A percentile compares a stretch with the other conserved stretches of the same genome.
phyloP scores from a whole-genome alignment of 1,284 basidiomycete species.

The Ceratobasidium sp. region DNA sequence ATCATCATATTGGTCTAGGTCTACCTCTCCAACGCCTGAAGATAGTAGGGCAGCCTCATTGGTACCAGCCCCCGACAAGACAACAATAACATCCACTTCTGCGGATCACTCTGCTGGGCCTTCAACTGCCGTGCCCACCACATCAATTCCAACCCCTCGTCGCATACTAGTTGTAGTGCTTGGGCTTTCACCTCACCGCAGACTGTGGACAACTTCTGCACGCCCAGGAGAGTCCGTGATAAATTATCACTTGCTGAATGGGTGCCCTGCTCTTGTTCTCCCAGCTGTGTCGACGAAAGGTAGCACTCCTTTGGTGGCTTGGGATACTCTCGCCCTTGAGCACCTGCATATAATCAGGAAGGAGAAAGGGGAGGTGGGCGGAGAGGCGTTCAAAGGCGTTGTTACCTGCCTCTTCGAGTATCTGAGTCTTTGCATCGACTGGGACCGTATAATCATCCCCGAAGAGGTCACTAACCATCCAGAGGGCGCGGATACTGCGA shows the following conservation, averaged over 20 bases:
- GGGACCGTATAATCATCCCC: conserved; percentile 57
- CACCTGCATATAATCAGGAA: conserved; percentile 60
- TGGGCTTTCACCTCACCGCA: conserved; percentile 65
- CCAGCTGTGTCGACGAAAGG: conserved; percentile 59
- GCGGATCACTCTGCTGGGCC: conserved; percentile 52
- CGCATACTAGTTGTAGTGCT: conserved; percentile 62
- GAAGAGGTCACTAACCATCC: conserved; percentile 45
- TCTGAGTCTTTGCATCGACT: conserved; percentile 65
- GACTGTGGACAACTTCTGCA: conserved; percentile 62
- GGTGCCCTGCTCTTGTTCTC: conserved; percentile 64
- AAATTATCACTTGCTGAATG: conserved; percentile 65
- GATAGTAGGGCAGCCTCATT: conserved; percentile 50
- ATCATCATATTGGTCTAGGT: conserved; percentile 52
- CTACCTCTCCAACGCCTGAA: too few species aligned
- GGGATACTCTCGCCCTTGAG: conserved; percentile 65
- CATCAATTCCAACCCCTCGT: conserved; percentile 50
- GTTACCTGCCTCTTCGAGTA: conserved; percentile 63
- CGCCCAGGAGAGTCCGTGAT: conserved; percentile 67
- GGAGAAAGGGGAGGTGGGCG: conserved; percentile 43
- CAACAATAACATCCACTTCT: conserved; percentile 9
- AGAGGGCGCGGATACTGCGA: conserved; percentile 8
- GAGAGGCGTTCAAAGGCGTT: conserved; percentile 58
- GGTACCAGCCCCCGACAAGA: background rate
- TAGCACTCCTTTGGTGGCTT: conserved; percentile 61
- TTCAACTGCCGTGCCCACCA: conserved; percentile 17